Evolutionary conservation across 1,284 basidiomycete genomes (phyloP).

Genomic region (Malassezia pachydermatis): DNA sequence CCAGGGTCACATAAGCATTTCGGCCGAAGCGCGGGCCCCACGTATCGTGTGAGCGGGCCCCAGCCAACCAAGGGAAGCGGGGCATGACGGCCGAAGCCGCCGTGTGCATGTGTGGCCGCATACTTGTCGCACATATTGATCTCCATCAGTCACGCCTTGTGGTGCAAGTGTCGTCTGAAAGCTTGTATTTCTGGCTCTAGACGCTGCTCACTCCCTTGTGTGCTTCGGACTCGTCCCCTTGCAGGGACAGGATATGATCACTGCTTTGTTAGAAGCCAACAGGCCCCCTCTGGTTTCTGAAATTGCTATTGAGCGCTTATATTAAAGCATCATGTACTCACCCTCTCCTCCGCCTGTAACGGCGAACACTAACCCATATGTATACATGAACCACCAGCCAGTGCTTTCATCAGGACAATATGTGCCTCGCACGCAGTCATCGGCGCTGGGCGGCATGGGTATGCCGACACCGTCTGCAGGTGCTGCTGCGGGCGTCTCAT

Average conservation of each 20-base stretch:
- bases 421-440: not conserved
- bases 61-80: too few relatives aligned
- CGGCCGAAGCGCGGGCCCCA: not conserved
- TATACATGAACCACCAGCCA: constrained; percentile 15
- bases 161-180: too few relatives aligned
- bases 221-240: not conserved
- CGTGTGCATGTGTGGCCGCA: too few relatives aligned
- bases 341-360: constrained; percentile 14
- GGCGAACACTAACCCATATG: constrained; percentile 14
- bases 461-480: not conserved
- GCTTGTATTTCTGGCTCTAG: too few relatives aligned
- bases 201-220: too few relatives aligned
- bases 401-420: constrained; percentile 6
- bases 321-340: constrained; percentile 12
- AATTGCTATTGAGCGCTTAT: not conserved
- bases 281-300: constrained; percentile 4
- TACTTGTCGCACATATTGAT: not conserved
- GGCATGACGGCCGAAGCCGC: too few relatives aligned
- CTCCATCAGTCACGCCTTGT: not conserved
- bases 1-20: not conserved
- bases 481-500: not conserved
- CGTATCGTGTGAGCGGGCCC: too few relatives aligned
- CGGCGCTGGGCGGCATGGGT: not conserved
- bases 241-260: constrained; percentile 10
- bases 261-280: constrained; percentile 3